Percentiles rank a stretch among this genome's conserved stretches.
These are phyloP conservation scores for Ophiostoma himal-ulmi DNA, from an alignment of 2,329 filamentous ascomycete species.

Conservation along the genomic window DNA sequence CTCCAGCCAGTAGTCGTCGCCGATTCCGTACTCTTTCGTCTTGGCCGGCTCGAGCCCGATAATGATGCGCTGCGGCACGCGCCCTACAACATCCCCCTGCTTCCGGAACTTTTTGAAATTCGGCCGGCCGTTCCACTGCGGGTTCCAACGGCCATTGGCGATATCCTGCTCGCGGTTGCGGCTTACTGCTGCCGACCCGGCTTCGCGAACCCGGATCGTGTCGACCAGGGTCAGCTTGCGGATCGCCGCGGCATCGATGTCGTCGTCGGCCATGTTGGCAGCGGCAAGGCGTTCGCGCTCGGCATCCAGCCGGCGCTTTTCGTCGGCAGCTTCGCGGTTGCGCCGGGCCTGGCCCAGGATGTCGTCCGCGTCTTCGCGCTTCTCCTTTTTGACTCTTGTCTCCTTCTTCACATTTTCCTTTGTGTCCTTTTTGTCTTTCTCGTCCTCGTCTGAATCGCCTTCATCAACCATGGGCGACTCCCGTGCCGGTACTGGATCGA, in stretches of 20 bases:
- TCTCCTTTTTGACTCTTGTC: conserved; percentile 32
- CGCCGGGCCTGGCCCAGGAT: conserved; percentile 61
- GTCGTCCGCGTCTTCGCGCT: conserved; percentile 56
- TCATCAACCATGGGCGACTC: conserved; percentile 17
- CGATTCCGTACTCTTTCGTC: conserved; percentile 65
- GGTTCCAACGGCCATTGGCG: conserved; percentile 65
- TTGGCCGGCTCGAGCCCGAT: conserved; percentile 66
- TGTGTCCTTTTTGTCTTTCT: conserved; percentile 19
- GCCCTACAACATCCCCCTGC: conserved; percentile 45
- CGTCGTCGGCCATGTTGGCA: conserved; percentile 48
- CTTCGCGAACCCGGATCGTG: conserved; percentile 59
- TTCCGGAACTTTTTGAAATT: conserved; percentile 89
- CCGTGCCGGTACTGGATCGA: conserved; percentile 38
- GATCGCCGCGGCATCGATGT: conserved; percentile 65
- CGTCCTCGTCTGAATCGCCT: conserved; percentile 28
- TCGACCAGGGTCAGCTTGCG: conserved; percentile 70
- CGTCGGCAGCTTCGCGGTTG: conserved; percentile 60
- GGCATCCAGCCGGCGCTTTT: conserved; percentile 41
- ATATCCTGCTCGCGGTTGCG: conserved; percentile 46
- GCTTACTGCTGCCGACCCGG: conserved; percentile 26
- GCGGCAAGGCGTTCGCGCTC: conserved; percentile 48
- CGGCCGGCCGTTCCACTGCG: conserved; percentile 85
- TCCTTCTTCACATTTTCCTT: conserved; percentile 28
- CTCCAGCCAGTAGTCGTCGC: conserved; percentile 71
- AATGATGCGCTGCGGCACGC: conserved; percentile 49